A percentile compares a stretch with the other conserved stretches of the same genome.
Conservation (phyloP, 1,284 basidiomycete species). For the Cutaneotrichosporon spelunceum region DNA sequence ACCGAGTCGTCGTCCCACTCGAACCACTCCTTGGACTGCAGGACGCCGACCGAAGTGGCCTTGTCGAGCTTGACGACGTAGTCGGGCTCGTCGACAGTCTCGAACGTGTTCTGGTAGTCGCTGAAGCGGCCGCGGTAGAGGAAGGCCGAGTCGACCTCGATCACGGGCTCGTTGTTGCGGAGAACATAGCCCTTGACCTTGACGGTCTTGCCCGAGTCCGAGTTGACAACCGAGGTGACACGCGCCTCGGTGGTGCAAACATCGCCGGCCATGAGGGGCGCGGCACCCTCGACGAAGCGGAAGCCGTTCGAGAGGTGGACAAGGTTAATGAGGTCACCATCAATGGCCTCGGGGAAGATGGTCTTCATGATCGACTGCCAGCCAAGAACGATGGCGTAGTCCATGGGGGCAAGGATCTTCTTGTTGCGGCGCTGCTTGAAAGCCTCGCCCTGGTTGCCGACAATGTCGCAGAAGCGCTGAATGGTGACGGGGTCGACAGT, state of each 20-base stretch:
- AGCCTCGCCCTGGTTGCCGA: slow-evolving; percentile 86
- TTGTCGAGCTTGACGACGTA: slow-evolving; percentile 74
- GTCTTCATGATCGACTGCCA: slow-evolving; percentile 98
- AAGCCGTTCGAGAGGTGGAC: slow-evolving; percentile 97
- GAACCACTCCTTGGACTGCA: slow-evolving; percentile 97
- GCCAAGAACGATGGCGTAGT: slow-evolving; percentile 96
- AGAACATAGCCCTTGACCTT: slow-evolving; percentile 84
- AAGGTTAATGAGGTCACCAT: slow-evolving; percentile 89
- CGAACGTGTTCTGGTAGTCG: slow-evolving; percentile 95
- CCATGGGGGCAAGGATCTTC: slow-evolving; percentile 84
- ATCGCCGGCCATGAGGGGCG: slow-evolving; percentile 77
- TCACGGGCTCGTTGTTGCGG: slow-evolving; percentile 71
- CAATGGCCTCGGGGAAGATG: slow-evolving; percentile 86
- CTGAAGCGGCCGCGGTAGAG: slow-evolving; percentile 91
- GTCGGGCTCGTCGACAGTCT: slow-evolving; percentile 81
- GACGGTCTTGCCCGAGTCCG: slow-evolving; percentile 87
- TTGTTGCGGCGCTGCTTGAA: slow-evolving; percentile 73
- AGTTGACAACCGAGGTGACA: slow-evolving; percentile 85
- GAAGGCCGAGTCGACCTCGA: slow-evolving; percentile 93
- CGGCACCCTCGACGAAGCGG: slow-evolving; percentile 75
- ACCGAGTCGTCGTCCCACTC: slow-evolving; percentile 83
- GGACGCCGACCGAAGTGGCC: slow-evolving; percentile 80
- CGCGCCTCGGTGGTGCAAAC: slow-evolving; percentile 84
- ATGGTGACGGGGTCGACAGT: slow-evolving; percentile 71
- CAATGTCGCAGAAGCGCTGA: slow-evolving; percentile 86